Evolutionary conservation across 2,329 filamentous ascomycete species (phyloP), one percentile per base, ranked within the genome.

Genomic region (Aspergillus eucalypticola): DNA sequence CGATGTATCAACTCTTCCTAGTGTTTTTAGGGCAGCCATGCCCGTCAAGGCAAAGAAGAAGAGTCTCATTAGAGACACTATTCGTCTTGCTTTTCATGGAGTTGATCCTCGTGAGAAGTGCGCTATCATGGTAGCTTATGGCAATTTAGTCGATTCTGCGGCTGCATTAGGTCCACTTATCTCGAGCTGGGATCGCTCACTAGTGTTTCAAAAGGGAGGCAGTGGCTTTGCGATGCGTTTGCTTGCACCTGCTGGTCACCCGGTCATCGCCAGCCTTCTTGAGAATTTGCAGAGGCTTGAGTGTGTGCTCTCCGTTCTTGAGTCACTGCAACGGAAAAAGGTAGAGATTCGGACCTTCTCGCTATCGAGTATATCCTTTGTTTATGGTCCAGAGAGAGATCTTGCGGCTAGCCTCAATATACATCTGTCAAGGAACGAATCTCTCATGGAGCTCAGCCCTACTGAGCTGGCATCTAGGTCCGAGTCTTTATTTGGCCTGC

Each of bases 161-260:
- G 73, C 66, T 54, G 58, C 66, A 21, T 61, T 76, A 21, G 52
- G 63, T 23, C 39, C 67, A 11, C 67, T 74, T 29, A 62, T 68
- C 41, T 66, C 69, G 5, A 71, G 70, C 41, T 57, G 63, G 29
- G 72, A 78, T 60, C 59, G 60, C 49, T 72, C 69, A 19, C 55
- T 78, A 32, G 62, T 72, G 19, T 72, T 78, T 59, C 71, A 73
- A 58, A 68, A 67, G 50, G 70, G 67, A 8, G 73, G 74, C 19
- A 61, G 60, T 44, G 69, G 69, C 6, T 79, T 79, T 65, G 73
- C 75, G 13, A 72, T 79, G 54, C 75, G 75, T 51, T 67, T 79
- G 42, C 64, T 74, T 53, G 70, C 70, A 15, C 69, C 75, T 25
- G 70, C 73, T 57, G 76, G 76, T 5, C 69, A 71, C 21, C 66